Evolutionary conservation across 2,329 filamentous ascomycete genomes (phyloP).

Genomic region (Cordyceps fumosorosea): DNA sequence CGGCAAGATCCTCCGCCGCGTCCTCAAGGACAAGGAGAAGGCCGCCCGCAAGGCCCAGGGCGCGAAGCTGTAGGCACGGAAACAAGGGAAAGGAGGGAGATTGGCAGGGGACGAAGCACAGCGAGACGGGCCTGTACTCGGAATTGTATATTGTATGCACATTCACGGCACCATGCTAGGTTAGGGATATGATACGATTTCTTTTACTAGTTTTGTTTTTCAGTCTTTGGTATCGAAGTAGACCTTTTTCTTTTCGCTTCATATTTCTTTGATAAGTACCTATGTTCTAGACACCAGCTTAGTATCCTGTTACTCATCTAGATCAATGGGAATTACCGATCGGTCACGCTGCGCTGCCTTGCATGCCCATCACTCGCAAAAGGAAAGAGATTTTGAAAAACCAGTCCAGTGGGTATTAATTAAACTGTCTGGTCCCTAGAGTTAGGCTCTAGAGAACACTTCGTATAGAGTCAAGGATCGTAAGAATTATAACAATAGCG

Average conservation of each 20-base stretch:
- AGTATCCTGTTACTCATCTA: neutral
- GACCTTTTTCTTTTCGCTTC: neutral
- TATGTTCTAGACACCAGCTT: no score
- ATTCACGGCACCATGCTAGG: neutral
- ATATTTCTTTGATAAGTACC: no score
- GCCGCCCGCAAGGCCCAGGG: slow-evolving; percentile 57
- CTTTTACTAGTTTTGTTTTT: neutral
- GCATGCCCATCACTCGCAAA: neutral
- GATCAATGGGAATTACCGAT: neutral
- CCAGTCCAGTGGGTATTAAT: slow-evolving; percentile 26
- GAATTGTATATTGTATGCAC: neutral
- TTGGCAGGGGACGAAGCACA: neutral
- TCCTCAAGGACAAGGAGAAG: slow-evolving; percentile 69
- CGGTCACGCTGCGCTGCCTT: neutral
- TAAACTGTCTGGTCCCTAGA: slow-evolving; percentile 3
- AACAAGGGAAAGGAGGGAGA: no score
- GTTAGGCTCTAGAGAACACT: neutral
- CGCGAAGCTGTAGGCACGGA: slow-evolving; percentile 52
- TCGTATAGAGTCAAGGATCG: slow-evolving; percentile 41
- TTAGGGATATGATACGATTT: neutral
- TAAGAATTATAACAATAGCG: slow-evolving; percentile 41
- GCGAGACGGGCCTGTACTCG: no score
- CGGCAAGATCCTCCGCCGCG: slow-evolving; percentile 64
- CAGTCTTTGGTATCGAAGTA: no score
- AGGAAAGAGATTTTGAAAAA: slow-evolving; percentile 8